Percentiles rank a stretch among this genome's conserved stretches.
phyloP scores from a whole-genome alignment of 345 rosid species.

The Populus pruinosa region DNA sequence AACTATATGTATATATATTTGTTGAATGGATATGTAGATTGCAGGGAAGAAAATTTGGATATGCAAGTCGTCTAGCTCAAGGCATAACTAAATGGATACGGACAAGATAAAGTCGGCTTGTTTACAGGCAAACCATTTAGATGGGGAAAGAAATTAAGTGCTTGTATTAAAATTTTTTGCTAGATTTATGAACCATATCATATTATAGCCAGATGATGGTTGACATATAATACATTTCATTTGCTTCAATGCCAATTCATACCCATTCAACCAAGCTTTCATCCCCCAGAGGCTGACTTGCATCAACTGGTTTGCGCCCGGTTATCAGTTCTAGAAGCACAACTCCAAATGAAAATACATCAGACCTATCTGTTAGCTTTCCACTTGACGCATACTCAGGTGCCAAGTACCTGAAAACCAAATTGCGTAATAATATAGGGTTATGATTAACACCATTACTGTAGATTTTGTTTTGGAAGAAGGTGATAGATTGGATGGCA shows the following conservation, averaged over 20 bases:
- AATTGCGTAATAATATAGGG: neutral
- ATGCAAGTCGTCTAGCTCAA: no score
- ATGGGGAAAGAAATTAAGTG: neutral
- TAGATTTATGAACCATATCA: neutral
- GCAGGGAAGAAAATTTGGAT: no score
- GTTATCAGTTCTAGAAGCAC: slow-evolving; percentile 93
- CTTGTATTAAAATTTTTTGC: neutral
- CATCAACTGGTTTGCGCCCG: slow-evolving; percentile 88
- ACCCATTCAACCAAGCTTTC: slow-evolving; percentile 99
- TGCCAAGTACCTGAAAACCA: slow-evolving; percentile 71
- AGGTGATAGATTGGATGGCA: neutral
- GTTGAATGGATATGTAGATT: neutral
- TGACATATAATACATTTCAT: neutral
- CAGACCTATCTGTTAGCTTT: slow-evolving; percentile 89
- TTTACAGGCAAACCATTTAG: neutral
- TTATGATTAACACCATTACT: neutral
- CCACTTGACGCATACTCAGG: slow-evolving; percentile 98
- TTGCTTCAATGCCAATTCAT: slow-evolving; percentile 10
- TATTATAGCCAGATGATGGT: neutral
- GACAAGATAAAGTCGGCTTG: neutral
- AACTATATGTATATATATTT: neutral
- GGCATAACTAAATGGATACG: no score
- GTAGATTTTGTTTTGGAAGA: neutral
- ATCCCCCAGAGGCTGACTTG: slow-evolving; percentile 82
- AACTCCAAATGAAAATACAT: slow-evolving; percentile 93